Evolutionary conservation across 1,284 basidiomycete genomes (phyloP), one percentile per base, ranked within the genome.

Genomic region (Caloboletus inedulis): DNA sequence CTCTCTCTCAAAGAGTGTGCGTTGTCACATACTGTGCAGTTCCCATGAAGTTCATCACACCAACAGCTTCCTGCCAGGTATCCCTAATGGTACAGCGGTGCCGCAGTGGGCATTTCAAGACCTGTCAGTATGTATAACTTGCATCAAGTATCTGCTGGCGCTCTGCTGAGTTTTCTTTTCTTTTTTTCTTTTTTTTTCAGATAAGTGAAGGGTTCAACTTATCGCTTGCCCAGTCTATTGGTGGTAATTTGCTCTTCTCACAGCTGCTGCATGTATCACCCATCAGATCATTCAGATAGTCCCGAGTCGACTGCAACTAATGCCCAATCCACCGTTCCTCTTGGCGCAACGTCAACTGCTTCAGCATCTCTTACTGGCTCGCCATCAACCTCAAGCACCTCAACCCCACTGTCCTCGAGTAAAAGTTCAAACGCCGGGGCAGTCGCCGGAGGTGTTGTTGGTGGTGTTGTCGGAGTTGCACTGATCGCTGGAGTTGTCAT

Each of bases 381-480:
- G 1, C 23, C 55, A 19, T 47, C 55, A 19, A 7, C 43, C 21
- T 33, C 47, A 5, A 21, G 25, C 23, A 19, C 50, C 21, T 51
- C 47, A 35, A 13, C 0, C 31, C 1, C 53, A 4, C 5, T 52
- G 13, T 31, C 56, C 3, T 40, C 56, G 3, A 2, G 43, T 1
- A 55, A 19, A 5, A 54, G n/a, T 5, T 51, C 58, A n/a, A 51
- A 58, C 21, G 43, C 54, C 0, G 61, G 52, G 3, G 61, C 58
- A 5, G 68, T 68, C 16, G 68, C 61, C 3, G 70, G 61, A 13
- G 73, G 73, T n/a, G 68, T 74, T 4, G 63, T 78, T 10, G 77
- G 76, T 31, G 74, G 69, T 27, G 41, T 73, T 4, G 53, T 72
- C 2, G 65, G 62, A 9, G 44, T 70, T 25, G 67, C 63, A 3